These are phyloP conservation scores for Quercus aquifolioides DNA, from an alignment of 306 rosid species.

Conservation along the genomic window DNA sequence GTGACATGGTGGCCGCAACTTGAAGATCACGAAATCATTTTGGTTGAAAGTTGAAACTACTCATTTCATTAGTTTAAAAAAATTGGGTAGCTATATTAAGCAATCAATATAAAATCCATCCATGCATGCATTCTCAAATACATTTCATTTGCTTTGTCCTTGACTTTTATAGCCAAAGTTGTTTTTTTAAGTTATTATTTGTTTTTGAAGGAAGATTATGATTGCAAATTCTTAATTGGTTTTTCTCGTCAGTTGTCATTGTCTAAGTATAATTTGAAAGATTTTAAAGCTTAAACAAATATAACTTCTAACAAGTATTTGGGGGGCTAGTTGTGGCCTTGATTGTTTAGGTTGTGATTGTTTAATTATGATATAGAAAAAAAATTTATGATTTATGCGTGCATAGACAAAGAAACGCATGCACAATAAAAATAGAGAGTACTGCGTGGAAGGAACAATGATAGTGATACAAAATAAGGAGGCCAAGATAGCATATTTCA, in stretches of 20 bases:
- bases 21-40: conserved; percentile 23
- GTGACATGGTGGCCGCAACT: conserved; percentile 27
- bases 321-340: conserved; percentile 3
- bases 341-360: too few species aligned
- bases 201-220: background rate
- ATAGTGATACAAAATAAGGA: too few species aligned
- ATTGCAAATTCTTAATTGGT: background rate
- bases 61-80: background rate
- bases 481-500: too few species aligned
- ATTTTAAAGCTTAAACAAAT: background rate
- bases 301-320: conserved; percentile 7
- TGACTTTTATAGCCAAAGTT: conserved; percentile 9
- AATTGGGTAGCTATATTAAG: background rate
- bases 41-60: background rate
- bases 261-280: background rate
- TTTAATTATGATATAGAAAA: too few species aligned
- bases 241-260: conserved; percentile 17
- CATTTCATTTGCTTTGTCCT: background rate
- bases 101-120: background rate
- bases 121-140: background rate
- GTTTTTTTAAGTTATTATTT: background rate
- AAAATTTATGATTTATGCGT: too few species aligned
- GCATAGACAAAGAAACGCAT: too few species aligned
- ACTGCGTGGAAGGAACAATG: too few species aligned
- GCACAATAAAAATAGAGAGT: too few species aligned